Evolutionary conservation across 306 rosid genomes (phyloP), one percentile per base, ranked within the genome.

Genomic region (Trifolium pratense): DNA sequence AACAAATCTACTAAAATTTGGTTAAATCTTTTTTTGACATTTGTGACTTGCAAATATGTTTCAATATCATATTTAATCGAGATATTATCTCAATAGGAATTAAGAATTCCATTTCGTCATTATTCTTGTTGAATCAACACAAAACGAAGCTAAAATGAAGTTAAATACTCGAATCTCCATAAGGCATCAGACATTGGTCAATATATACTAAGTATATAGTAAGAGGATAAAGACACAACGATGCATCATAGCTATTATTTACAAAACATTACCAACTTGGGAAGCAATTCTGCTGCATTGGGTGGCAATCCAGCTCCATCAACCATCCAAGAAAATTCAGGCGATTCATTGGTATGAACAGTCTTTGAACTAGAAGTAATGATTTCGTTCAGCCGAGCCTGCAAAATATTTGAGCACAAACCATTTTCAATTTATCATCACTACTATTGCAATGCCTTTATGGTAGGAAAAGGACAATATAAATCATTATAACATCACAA

Each of bases 271-370:
- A 93, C 98, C 97, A 93, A 61, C 82, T 89, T 89, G 64, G 89
- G 87, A 65, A 91, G 96, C 87, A 93, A 89, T 62, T 84, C 88
- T 53, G 86, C 85, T 23, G 97, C 94, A 84, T 89, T 80, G 26
- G 84, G 78, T 45, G 98, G 94, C 72, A 93, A 79, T 72, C 98
- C 98, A 69, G 91, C 92, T 86, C 98, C 98, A 85, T 93, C 98
- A 79, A 78, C 66, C 97, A 91, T 89, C 98, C 97, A 93, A 42
- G 97, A 83, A 74, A 83, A 78, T 74, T 86, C 87, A 66, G 83
- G 66, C 3, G 86, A 80, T 67, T 65, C 92, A 52, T 85, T 78
- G 61, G 31, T 73, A 48, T 74, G 79, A 34, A 58, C 61, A 1
- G 74, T 79, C 88, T 86, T 87, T 43, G 71, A 84, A 82, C 78